phyloP scores from a whole-genome alignment of 805 yeast species.

The Myxozyma neotropica region DNA sequence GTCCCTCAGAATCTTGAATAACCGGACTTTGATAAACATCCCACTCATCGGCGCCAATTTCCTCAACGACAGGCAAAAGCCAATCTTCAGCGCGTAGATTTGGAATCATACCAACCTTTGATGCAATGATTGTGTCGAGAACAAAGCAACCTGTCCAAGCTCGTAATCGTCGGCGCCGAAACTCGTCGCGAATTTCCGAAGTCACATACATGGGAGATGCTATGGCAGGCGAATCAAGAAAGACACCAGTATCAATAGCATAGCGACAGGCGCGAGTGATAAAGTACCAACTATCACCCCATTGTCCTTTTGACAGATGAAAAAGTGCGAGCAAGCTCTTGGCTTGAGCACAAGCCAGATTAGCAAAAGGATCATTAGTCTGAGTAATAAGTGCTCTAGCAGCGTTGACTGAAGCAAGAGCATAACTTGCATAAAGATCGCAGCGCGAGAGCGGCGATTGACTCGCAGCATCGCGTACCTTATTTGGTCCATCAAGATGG shows the following conservation, averaged over 20 bases:
- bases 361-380: not conserved
- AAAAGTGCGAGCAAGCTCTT: constrained; percentile 3
- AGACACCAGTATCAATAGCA: not conserved
- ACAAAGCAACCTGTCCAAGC: constrained; percentile 16
- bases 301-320: constrained; percentile 10
- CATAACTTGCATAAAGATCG: constrained; percentile 6
- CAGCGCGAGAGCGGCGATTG: not conserved
- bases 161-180: not conserved
- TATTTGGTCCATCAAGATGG: not conserved
- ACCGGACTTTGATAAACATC: constrained; percentile 10
- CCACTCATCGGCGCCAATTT: constrained; percentile 20
- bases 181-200: not conserved
- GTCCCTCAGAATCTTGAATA: not conserved
- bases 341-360: constrained; percentile 1
- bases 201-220: not conserved
- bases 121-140: constrained; percentile 16
- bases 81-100: constrained; percentile 14
- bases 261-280: constrained; percentile 4
- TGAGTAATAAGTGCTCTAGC: not conserved
- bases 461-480: not conserved
- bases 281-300: constrained; percentile 17
- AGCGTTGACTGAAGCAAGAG: not conserved
- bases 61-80: constrained; percentile 6
- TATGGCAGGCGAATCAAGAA: constrained; percentile 4
- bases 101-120: constrained; percentile 11